phyloP scores from a whole-genome alignment of 1,139 yeast genomes.

The Wickerhamomyces sp. region DNA sequence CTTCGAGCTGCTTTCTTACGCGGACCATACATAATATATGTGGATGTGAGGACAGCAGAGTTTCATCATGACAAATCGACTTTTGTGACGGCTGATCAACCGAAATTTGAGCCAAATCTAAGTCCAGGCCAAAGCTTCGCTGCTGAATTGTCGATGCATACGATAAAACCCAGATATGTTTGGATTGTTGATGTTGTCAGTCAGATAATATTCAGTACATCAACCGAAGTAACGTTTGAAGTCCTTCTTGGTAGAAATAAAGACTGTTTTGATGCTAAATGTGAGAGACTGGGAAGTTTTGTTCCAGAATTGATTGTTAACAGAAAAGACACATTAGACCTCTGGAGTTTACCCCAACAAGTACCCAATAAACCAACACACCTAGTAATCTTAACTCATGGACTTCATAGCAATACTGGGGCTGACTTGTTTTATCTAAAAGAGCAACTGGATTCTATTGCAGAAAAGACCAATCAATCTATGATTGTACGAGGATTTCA shows the following conservation, averaged over 20 bases:
- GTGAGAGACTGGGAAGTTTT: constrained; percentile 21
- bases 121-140: constrained; percentile 63
- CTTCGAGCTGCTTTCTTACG: constrained; percentile 83
- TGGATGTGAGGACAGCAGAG: constrained; percentile 66
- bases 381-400: constrained; percentile 80
- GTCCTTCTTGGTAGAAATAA: constrained; percentile 52
- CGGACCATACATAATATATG: constrained; percentile 88
- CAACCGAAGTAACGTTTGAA: constrained; percentile 69
- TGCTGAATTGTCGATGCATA: constrained; percentile 44
- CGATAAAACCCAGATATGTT: constrained; percentile 41
- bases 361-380: constrained; percentile 49
- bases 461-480: constrained; percentile 44
- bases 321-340: constrained; percentile 57
- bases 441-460: constrained; percentile 64
- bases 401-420: constrained; percentile 83
- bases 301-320: constrained; percentile 37
- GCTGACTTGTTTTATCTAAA: constrained; percentile 86
- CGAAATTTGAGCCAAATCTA: constrained; percentile 67
- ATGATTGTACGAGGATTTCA: constrained; percentile 77
- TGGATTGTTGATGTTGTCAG: constrained; percentile 88
- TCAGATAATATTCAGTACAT: constrained; percentile 72
- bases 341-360: constrained; percentile 66
- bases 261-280: constrained; percentile 29
- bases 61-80: constrained; percentile 54
- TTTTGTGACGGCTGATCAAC: constrained; percentile 68